Conservation (phyloP, 371 early-diverging fungal species). For the Mucor racemosus region DNA sequence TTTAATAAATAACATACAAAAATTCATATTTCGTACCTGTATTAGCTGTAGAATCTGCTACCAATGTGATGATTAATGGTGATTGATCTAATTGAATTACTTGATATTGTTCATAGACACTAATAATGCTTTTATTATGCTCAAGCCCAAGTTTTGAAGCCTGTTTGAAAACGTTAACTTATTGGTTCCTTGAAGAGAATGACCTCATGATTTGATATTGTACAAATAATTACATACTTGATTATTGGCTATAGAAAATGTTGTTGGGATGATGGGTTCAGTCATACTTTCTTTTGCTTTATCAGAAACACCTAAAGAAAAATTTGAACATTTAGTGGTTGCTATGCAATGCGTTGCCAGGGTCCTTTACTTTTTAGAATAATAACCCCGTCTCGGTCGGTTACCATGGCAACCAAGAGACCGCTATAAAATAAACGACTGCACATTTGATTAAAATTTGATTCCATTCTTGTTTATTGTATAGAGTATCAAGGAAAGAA, state of each 20-base stretch:
- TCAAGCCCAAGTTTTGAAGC: slow-evolving; percentile 69
- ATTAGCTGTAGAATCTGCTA: slow-evolving; percentile 60
- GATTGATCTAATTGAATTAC: slow-evolving; percentile 63
- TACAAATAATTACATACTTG: slow-evolving; percentile 32
- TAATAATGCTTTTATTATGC: slow-evolving; percentile 64
- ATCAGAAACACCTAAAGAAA: slow-evolving; percentile 30
- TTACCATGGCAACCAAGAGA: slow-evolving; percentile 60
- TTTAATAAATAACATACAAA: slow-evolving; percentile 25
- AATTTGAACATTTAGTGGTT: neutral
- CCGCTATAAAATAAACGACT: slow-evolving; percentile 48
- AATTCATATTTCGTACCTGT: slow-evolving; percentile 48
- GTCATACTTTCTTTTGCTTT: slow-evolving; percentile 37
- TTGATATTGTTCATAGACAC: slow-evolving; percentile 63
- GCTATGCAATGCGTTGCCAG: neutral
- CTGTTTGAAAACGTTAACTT: slow-evolving; percentile 28
- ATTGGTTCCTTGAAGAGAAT: slow-evolving; percentile 12
- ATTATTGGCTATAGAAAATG: slow-evolving; percentile 50
- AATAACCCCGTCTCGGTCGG: slow-evolving; percentile 68
- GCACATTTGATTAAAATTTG: slow-evolving; percentile 32
- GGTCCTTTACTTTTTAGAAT: slow-evolving; percentile 53
- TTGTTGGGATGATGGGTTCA: slow-evolving; percentile 41
- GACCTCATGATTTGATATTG: slow-evolving; percentile 12
- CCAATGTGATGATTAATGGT: slow-evolving; percentile 63
- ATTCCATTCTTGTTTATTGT: slow-evolving; percentile 19
- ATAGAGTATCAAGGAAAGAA: slow-evolving; percentile 5